Percentiles rank a stretch among this genome's conserved stretches.
phyloP scores from a whole-genome alignment of 257 asterid genomes.

The Leonotis leonurus region DNA sequence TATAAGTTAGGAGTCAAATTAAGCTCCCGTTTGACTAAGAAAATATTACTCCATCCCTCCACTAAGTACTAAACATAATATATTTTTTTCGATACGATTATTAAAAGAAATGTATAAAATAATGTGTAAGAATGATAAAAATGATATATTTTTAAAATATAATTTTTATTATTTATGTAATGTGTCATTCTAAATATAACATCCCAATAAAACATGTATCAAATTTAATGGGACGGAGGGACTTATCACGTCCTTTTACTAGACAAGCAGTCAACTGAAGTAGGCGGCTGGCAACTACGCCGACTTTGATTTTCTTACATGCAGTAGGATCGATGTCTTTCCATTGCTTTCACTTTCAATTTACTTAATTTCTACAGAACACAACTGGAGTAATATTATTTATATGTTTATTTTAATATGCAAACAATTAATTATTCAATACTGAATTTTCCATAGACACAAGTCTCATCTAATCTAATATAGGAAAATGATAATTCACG shows the following conservation, averaged over 20 bases:
- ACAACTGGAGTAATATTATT: not conserved
- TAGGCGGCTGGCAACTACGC: not conserved
- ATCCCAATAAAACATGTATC: too few species aligned
- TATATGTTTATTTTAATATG: not conserved
- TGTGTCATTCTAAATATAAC: too few species aligned
- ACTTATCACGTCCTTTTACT: too few species aligned
- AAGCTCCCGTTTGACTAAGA: not conserved
- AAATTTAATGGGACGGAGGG: too few species aligned
- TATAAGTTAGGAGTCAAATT: not conserved
- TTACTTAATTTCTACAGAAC: too few species aligned
- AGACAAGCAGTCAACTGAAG: not conserved
- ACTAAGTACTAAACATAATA: too few species aligned
- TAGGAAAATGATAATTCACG: not conserved
- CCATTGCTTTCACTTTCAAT: not conserved
- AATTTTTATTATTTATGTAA: too few species aligned
- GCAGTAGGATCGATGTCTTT: not conserved
- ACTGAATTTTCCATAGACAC: not conserved
- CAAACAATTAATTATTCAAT: not conserved
- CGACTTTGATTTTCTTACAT: not conserved
- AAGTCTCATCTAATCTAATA: not conserved
- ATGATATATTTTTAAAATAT: too few species aligned
- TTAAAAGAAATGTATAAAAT: too few species aligned
- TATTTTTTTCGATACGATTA: too few species aligned
- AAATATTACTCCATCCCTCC: too few species aligned
- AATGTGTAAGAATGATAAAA: too few species aligned